Percentiles rank a stretch among this genome's conserved stretches.
Conservation (phyloP, 2,329 filamentous ascomycete genomes). For the Trichoderma semiorbis region DNA sequence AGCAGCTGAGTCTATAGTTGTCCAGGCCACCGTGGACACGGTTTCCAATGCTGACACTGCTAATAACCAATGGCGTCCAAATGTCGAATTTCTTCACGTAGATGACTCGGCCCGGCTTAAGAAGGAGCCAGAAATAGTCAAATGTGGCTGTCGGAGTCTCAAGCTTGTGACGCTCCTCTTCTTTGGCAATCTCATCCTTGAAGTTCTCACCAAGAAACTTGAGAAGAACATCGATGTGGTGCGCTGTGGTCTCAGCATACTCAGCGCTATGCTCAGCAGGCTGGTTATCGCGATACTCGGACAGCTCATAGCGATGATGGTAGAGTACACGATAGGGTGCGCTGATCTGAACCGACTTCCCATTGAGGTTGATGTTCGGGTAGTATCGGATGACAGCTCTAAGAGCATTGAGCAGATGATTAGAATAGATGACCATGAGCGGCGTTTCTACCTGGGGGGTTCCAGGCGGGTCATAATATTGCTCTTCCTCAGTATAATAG, state of each 20-base stretch:
- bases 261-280: constrained; percentile 39
- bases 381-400: constrained; percentile 48
- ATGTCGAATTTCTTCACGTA: constrained; percentile 40
- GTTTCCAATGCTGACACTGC: constrained; percentile 27
- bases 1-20: constrained; percentile 36
- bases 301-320: constrained; percentile 44
- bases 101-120: constrained; percentile 44
- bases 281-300: constrained; percentile 40
- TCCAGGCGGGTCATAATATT: constrained; percentile 24
- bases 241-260: constrained; percentile 39
- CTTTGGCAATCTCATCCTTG: constrained; percentile 37
- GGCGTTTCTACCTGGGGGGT: constrained; percentile 32
- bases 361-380: constrained; percentile 38
- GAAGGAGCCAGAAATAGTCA: constrained; percentile 44
- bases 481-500: constrained; percentile 26
- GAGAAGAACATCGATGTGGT: constrained; percentile 46
- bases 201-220: constrained; percentile 40
- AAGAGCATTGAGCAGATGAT: constrained; percentile 45
- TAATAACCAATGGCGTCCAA: constrained; percentile 43
- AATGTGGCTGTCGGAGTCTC: constrained; percentile 41
- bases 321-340: constrained; percentile 48
- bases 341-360: constrained; percentile 36
- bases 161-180: constrained; percentile 39
- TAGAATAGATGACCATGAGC: constrained; percentile 44
- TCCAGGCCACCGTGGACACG: constrained; percentile 17